A percentile compares a stretch with the other conserved stretches of the same genome.
phyloP scores from a whole-genome alignment of 176 grass and related monocot species.

The Oryza brachyantha region DNA sequence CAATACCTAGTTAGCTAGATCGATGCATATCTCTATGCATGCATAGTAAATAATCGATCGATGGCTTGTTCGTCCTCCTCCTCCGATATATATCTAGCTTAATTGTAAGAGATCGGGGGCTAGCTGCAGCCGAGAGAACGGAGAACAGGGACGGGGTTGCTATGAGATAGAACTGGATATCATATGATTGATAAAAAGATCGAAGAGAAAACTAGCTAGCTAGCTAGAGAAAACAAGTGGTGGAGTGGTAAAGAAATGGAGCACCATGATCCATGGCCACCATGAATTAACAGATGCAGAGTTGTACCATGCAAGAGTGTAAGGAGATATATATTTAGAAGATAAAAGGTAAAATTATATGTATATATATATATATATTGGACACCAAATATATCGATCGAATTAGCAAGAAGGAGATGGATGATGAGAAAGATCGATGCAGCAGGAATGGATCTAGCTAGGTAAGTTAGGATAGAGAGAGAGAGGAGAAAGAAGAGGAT shows the following conservation, averaged over 20 bases:
- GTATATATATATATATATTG: background rate
- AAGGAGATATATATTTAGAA: background rate
- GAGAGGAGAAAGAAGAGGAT: background rate
- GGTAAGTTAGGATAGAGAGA: constrained; percentile 14
- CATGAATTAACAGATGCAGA: background rate
- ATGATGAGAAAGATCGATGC: background rate
- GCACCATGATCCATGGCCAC: constrained; percentile 13
- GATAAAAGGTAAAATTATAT: background rate
- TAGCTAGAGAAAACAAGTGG: background rate
- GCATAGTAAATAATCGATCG: background rate
- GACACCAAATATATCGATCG: background rate
- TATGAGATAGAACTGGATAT: constrained; percentile 31
- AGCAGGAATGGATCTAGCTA: background rate
- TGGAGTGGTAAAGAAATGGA: constrained; percentile 14
- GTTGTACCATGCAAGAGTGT: background rate
- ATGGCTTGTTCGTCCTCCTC: background rate
- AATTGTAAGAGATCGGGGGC: background rate
- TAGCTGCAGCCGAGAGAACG: background rate
- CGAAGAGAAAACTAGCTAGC: background rate
- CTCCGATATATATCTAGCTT: no score
- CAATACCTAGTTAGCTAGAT: constrained; percentile 13
- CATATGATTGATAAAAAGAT: background rate
- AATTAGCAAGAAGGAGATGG: background rate
- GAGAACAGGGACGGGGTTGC: constrained; percentile 40
- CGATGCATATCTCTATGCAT: no score